Evolutionary conservation across 768 basidiomycete species (phyloP).

Genomic region (Leccinum rimulosum): DNA sequence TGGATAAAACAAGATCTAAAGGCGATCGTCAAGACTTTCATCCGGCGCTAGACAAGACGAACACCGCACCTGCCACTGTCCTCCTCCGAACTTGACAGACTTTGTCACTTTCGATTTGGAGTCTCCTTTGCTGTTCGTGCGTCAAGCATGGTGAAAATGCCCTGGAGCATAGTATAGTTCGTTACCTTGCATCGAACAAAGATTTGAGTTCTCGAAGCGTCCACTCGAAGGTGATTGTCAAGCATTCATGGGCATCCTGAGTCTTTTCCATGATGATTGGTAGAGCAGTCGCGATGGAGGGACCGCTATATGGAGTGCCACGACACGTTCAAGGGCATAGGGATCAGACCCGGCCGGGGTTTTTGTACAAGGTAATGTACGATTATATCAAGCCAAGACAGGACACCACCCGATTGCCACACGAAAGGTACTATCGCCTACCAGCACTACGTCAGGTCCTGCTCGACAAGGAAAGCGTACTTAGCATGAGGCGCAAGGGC

Average conservation of each 20-base stretch:
- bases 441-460: not conserved
- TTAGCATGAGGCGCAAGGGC: too few species aligned
- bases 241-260: slow-evolving; percentile 48
- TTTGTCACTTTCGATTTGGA: slow-evolving; percentile 75
- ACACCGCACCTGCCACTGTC: slow-evolving; percentile 61
- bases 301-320: not conserved
- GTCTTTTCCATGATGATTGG: slow-evolving; percentile 27
- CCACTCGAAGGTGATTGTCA: slow-evolving; percentile 73
- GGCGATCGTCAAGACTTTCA: not conserved
- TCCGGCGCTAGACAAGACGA: not conserved
- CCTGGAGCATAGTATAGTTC: not conserved
- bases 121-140: slow-evolving; percentile 56
- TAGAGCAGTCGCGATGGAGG: not conserved
- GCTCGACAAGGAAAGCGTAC: not conserved
- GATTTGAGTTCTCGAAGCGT: slow-evolving; percentile 64
- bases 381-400: not conserved
- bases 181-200: slow-evolving; percentile 69
- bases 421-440: not conserved
- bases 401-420: not conserved
- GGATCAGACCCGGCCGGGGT: not conserved
- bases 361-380: not conserved
- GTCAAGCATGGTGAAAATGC: not conserved
- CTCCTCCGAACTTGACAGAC: slow-evolving; percentile 73
- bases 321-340: slow-evolving; percentile 5
- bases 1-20: slow-evolving; percentile 77